These are phyloP conservation scores for Amauroascus verrucosus DNA, from an alignment of 2,329 filamentous ascomycete species.

Conservation along the genomic window DNA sequence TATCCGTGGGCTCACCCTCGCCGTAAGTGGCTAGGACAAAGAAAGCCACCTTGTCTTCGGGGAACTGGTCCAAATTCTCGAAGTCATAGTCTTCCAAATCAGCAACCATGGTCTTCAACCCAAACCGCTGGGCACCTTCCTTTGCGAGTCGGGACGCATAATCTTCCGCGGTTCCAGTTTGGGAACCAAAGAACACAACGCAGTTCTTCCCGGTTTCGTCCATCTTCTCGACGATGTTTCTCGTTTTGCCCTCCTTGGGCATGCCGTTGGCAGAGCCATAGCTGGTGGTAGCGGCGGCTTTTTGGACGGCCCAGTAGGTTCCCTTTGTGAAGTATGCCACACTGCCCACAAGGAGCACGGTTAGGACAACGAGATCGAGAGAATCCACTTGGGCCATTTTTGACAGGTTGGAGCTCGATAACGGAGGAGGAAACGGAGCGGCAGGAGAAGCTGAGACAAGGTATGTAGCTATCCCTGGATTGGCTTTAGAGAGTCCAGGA, in stretches of 20 bases:
- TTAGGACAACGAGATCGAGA: constrained; percentile 85
- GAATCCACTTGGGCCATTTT: constrained; percentile 93
- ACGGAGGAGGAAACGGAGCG: not conserved
- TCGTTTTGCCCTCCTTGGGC: constrained; percentile 64
- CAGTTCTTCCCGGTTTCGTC: constrained; percentile 94
- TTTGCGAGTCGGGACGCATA: constrained; percentile 94
- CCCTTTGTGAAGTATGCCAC: constrained; percentile 97
- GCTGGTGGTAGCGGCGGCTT: constrained; percentile 76
- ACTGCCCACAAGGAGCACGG: constrained; percentile 72
- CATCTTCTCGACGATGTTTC: constrained; percentile 92
- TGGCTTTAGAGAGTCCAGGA: not conserved
- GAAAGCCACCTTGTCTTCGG: constrained; percentile 82
- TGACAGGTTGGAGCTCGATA: constrained; percentile 9
- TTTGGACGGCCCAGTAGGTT: constrained; percentile 77
- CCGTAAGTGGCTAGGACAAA: constrained; percentile 97
- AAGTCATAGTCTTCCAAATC: constrained; percentile 97
- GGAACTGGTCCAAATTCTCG: constrained; percentile 81
- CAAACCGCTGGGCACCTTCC: constrained; percentile 92
- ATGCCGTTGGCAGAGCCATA: constrained; percentile 52
- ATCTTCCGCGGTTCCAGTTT: constrained; percentile 96
- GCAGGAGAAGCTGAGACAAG: not conserved
- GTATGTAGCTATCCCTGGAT: not conserved
- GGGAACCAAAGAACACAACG: constrained; percentile 95
- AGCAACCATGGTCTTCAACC: constrained; percentile 94
- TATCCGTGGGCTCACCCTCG: constrained; percentile 96